phyloP scores from a whole-genome alignment of 495 filamentous ascomycete genomes.

The Pyronema omphalodes region DNA sequence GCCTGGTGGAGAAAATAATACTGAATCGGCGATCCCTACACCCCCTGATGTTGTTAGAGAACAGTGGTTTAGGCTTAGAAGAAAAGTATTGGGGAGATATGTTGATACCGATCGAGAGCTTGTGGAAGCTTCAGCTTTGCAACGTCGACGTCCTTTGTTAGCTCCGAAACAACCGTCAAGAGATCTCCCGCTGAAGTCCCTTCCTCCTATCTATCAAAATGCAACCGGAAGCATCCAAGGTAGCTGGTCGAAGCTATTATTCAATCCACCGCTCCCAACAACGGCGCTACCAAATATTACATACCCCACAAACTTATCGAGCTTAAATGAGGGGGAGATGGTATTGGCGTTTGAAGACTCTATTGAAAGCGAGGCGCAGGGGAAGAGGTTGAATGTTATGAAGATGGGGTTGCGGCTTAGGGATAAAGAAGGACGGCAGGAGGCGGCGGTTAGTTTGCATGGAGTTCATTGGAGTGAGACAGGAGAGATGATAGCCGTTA shows the following conservation, averaged over 20 bases:
- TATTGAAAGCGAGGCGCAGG: slow-evolving; percentile 9
- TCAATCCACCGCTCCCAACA: not conserved
- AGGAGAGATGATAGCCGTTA: slow-evolving; percentile 61
- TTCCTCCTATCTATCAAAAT: not conserved
- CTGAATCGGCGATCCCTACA: not conserved
- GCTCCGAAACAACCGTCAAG: not conserved
- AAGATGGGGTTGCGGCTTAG: slow-evolving; percentile 16
- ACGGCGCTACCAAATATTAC: slow-evolving; percentile 7
- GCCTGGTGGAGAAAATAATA: not conserved
- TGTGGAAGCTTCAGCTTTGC: too few species aligned
- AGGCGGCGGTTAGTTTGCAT: slow-evolving; percentile 55
- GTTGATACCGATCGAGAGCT: not conserved
- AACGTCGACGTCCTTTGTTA: too few species aligned
- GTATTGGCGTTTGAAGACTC: slow-evolving; percentile 18
- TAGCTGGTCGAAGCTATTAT: slow-evolving; percentile 4
- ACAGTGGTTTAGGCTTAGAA: slow-evolving; percentile 9
- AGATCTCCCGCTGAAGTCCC: not conserved
- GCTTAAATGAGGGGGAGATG: slow-evolving; percentile 12
- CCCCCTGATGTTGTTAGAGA: slow-evolving; percentile 15
- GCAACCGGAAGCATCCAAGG: slow-evolving; percentile 3
- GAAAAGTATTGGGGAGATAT: slow-evolving; percentile 6
- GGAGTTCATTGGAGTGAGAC: slow-evolving; percentile 66
- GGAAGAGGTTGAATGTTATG: slow-evolving; percentile 14
- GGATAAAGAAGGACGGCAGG: slow-evolving; percentile 30
- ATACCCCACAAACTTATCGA: slow-evolving; percentile 6